A percentile compares a stretch with the other conserved stretches of the same genome.
Conservation (phyloP, 352 stramenopile species). For the Globisporangium uncinulatum region DNA sequence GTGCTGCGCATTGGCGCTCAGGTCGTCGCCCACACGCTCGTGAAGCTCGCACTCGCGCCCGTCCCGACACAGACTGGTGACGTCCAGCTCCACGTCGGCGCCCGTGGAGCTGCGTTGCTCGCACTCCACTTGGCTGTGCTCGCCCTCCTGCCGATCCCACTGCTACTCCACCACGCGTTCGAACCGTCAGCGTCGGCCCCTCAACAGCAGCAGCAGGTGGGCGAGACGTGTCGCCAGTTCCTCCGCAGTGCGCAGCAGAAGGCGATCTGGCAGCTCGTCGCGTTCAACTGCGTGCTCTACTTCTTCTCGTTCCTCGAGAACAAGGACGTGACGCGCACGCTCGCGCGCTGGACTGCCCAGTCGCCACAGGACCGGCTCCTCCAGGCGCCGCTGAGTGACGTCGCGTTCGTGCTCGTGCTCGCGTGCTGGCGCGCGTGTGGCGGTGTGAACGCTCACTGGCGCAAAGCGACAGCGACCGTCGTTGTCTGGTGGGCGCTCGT, state of each 20-base stretch:
- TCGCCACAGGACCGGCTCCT: constrained; percentile 5
- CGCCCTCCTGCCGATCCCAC: constrained; percentile 24
- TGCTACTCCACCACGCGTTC: constrained; percentile 20
- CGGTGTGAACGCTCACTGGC: constrained; percentile 22
- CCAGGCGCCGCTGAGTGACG: constrained; percentile 18
- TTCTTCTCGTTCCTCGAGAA: constrained; percentile 34
- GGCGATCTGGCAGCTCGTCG: constrained; percentile 41
- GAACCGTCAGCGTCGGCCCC: constrained; percentile 8
- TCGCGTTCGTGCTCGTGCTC: constrained; percentile 16
- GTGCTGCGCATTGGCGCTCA: constrained; percentile 23
- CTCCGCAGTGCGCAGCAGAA: constrained; percentile 25
- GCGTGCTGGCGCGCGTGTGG: constrained; percentile 17
- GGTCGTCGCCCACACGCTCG: constrained; percentile 17
- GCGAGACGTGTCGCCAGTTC: constrained; percentile 16
- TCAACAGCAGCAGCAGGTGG: constrained; percentile 4
- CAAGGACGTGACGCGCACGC: constrained; percentile 11
- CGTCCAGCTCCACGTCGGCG: constrained; percentile 10
- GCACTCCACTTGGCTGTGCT: constrained; percentile 25
- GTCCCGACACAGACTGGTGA: neutral
- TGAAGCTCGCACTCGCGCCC: constrained; percentile 7
- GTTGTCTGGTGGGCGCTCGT: constrained; percentile 13
- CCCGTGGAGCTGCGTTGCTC: constrained; percentile 14
- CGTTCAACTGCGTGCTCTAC: constrained; percentile 36
- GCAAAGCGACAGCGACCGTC: constrained; percentile 8
- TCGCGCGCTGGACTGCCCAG: constrained; percentile 22